These are phyloP conservation scores for Durio zibethinus DNA, from an alignment of 345 rosid species.

Conservation along the genomic window DNA sequence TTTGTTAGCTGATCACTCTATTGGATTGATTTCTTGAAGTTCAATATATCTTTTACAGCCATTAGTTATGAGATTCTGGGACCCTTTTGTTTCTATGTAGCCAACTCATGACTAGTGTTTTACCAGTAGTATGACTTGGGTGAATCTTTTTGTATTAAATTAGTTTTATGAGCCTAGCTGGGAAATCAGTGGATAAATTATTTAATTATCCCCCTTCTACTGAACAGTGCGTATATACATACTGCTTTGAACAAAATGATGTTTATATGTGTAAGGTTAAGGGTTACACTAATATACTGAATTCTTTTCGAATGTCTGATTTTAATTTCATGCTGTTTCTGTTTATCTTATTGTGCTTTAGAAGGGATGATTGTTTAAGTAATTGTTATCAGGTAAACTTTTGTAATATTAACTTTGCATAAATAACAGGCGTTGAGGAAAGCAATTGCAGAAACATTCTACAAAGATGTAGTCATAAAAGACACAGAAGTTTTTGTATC, in stretches of 20 bases:
- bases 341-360: neutral
- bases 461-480: constrained; percentile 38
- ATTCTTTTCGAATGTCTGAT: neutral
- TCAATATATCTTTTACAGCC: neutral
- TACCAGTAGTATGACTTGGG: neutral
- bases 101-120: neutral
- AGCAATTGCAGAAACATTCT: constrained; percentile 53
- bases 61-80: neutral
- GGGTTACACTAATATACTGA: neutral
- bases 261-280: neutral
- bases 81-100: neutral
- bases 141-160: neutral
- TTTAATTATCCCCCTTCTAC: neutral
- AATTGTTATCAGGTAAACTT: neutral
- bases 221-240: neutral
- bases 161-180: neutral
- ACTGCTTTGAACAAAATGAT: neutral
- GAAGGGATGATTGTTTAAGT: neutral
- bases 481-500: constrained; percentile 58
- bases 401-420: neutral
- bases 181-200: neutral
- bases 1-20: neutral
- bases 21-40: constrained; percentile 2
- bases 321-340: neutral
- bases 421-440: constrained; percentile 38